A percentile compares a stretch with the other conserved stretches of the same genome.
Conservation (phyloP, 2,329 filamentous ascomycete species). For the Rugonectria rugulosa region DNA sequence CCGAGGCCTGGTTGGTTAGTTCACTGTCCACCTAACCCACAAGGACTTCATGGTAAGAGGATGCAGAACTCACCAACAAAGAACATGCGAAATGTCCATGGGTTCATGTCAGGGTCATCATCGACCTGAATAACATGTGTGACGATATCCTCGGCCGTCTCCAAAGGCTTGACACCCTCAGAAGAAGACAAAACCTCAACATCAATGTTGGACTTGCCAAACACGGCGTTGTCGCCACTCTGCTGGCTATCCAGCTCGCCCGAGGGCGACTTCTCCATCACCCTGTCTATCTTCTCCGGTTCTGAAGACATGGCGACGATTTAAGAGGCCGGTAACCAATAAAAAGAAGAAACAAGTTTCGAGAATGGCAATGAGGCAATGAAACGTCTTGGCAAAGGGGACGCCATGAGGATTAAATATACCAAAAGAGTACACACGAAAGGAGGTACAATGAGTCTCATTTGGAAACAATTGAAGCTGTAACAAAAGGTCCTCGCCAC, state of each 20-base stretch:
- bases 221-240: neutral
- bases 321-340: neutral
- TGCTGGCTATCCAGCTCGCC: neutral
- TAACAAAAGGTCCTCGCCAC: too few species aligned
- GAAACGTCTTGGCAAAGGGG: too few species aligned
- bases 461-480: too few species aligned
- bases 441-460: too few species aligned
- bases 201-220: neutral
- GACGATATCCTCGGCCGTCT: constrained; percentile 5
- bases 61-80: constrained; percentile 25
- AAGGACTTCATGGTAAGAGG: too few species aligned
- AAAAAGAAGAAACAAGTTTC: neutral
- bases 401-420: too few species aligned
- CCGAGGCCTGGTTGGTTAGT: constrained; percentile 23
- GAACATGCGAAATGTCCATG: constrained; percentile 36
- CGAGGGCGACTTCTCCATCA: neutral
- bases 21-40: too few species aligned
- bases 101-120: constrained; percentile 31
- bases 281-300: neutral
- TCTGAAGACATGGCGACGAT: neutral
- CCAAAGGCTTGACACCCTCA: neutral
- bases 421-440: too few species aligned
- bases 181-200: neutral
- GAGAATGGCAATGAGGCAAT: neutral
- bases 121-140: constrained; percentile 37